Evolutionary conservation across 2,329 filamentous ascomycete species (phyloP), one percentile per base, ranked within the genome.

Genomic region (Phialocephala sp.): DNA sequence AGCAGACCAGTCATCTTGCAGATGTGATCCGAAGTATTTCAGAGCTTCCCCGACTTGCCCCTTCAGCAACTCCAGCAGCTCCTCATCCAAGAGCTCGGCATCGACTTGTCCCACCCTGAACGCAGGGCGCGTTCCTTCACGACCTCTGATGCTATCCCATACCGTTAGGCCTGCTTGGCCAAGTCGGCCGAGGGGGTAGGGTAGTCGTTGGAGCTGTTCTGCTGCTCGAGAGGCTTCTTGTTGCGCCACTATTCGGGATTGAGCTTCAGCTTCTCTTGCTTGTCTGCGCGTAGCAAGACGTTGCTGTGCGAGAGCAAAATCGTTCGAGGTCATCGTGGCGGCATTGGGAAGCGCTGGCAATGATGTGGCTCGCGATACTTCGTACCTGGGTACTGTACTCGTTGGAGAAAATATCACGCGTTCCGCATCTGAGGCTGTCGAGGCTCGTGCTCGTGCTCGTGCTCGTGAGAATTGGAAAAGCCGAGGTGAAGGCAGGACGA

Each of bases 91-190:
- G 59, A 99, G 83, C 78, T 98, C 95, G 43, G 95, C 93, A 78
- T 99, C 95, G 52, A 98, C 92, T 80, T 99, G 95, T 35, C 94
- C 93, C 35, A 99, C 95, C 62, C 95, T 89, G 77, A 97, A 97
- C 12, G 92, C 90, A 5, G 95, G 94, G 18, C 88, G 84, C 27
- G 91, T 94, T 54, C 93, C 92, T 75, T 93, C 89, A 66, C 91
- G 88, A 6, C 90, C 89, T 45, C 87, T 87, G 50, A 94, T 80
- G 4, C 85, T 81, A 75, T 93, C 87, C 92, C 91, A 97, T 62
- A 87, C 79, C 43, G 80, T 79, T 20, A 85, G 75, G 39, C 80
- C 80, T 0, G 79, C 76, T 64, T 72, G 76, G 63, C 83, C 84
- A 60, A 91, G 76, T 66, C 82, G 82, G 76, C 86, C 85, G 68